Base-by-base conservation (phyloP, 495 filamentous ascomycete species). In the Collariella sp. region DNA sequence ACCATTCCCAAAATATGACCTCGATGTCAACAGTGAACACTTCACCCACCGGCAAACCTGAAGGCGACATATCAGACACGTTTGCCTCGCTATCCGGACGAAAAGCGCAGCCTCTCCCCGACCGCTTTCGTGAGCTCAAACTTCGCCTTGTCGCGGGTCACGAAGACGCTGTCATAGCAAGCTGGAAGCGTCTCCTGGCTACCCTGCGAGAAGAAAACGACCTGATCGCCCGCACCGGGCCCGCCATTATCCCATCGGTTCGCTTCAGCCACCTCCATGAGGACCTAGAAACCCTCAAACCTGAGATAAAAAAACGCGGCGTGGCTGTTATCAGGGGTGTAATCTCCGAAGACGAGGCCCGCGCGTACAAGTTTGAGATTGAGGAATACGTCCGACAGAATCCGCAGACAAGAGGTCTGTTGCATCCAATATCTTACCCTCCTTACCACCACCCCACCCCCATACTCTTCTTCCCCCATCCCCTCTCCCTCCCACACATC, bases 21-120 rank as follows among this genome's bases (percentile, higher is more conserved):
- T 56, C 56, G 41, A 66, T 63, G 63, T 31, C 58, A 3, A 29
- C 57, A 31, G 62, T 62, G 57, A 50, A 46, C 36, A 19, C 50
- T 13, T 29, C 38, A 18, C 45, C 39, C 16, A 33, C 7, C 23
- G 34, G 26, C 10, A 76, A 76, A 58, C 64, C 70, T 9, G 72
- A 74, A 50, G 89, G 89, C 5, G 84, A 93, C 64, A 95, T 95
- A 46, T 89, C 87, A 0, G 86, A 86, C 54, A 79, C 89, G 6
- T 95, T 95, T 52, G 85, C 84, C 3, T 90, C 86, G 16, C 74
- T 95, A 24, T 87, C 86, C 0, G 86, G 87, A 13, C 74, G 76
- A 29, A 68, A 78, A 18, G 74, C 79, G 5, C 64, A 78, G 38
- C 85, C 86, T 5, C 76, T 95, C 1, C 83, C 86, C 0, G 66